Base-by-base conservation (phyloP, 768 basidiomycete genomes). In the Neoboletus magnificus region DNA sequence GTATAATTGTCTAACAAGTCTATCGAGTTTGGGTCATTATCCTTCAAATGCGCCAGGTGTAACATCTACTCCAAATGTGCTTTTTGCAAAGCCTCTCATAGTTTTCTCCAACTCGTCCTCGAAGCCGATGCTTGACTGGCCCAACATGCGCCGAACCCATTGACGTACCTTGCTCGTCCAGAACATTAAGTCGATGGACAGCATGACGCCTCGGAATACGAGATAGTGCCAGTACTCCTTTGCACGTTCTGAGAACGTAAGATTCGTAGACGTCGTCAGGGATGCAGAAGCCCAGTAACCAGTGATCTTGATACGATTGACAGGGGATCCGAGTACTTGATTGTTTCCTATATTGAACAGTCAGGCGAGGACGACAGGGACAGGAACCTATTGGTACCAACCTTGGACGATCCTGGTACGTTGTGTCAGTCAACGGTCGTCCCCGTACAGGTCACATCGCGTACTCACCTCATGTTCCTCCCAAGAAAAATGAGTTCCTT, bases 241-340 rank as follows among this genome's bases (percentile, higher is more conserved):
- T 2, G 82, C 36, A 5, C 82, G 78, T 42, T 75, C 69, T 4
- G 62, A 48, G 44, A 82, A 55, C 16, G 76, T 59, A 32, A 83
- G 75, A 55, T 77, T 62, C 16, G 75, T 61, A 29, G 76, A 71
- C n/a, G 74, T 72, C 11, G 77, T 72, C 6, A 89, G 77, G 5
- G 88, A 86, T 23, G 79, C 77, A 5, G 90, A 86, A 27, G 91
- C 93, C 82, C 85, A 91, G 67, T 81, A 82, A 0, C 89, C 93
- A 0, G 89, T 91, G 51, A 95, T 89, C 70, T 92, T 93, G 73
- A 97, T 86, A 20, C 93, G 83, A 66, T 95, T 94, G 1, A 93
- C 89, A 0, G 93, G 93, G 3, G 89, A 89, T 15, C 90, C 89
- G 36, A 95, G 82, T 2, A 80, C 74, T 69, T 93, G 89, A 62